Evolutionary conservation across 2,329 filamentous ascomycete species (phyloP), one percentile per base, ranked within the genome.

Genomic region (Xylaria multiplex): DNA sequence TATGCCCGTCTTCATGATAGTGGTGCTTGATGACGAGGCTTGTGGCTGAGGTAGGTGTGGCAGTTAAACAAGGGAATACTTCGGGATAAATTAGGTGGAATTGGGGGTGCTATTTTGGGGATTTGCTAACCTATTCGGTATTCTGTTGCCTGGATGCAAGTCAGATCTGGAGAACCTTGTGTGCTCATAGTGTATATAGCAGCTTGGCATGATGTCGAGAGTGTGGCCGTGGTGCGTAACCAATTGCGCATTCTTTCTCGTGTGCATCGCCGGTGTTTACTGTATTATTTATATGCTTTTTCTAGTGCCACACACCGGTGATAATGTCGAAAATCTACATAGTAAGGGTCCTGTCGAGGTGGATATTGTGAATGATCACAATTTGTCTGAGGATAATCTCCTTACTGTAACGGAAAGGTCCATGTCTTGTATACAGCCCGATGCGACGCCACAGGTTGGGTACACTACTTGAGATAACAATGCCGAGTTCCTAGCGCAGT

Each of bases 91-190:
- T 13, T n/a, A 13, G 22, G 37, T 53, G 14, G 37, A 19, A 32
- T 53, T 53, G 9, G 46, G 35, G n/a, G 6, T 59, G 24, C 56
- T 60, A 65, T 65, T 65, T 65, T 52, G 22, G 19, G 48, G n/a
- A 1, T 40, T 55, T 40, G 30, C 9, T 46, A 6, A 19, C 37
- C 6, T 48, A 43, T 35, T 45, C 50, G 11, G 52, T 56, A 67
- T 67, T 53, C 52, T 64, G 65, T 42, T 67, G 65, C 65, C 65
- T 67, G 52, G 13, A 55, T 56, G 64, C 64, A 63, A 49, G 59
- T 62, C 54, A 66, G 42, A 63, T 37, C 42, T 37, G 59, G 64
- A 59, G 64, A 66, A 66, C 42, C 54, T 59, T 54, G 64, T 45
- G 53, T 45, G 53, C 24, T 35, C 54, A 40, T 35, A 37, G 57